phyloP scores from a whole-genome alignment of 2,329 filamentous ascomycete genomes.

The Neospermospora avenae region DNA sequence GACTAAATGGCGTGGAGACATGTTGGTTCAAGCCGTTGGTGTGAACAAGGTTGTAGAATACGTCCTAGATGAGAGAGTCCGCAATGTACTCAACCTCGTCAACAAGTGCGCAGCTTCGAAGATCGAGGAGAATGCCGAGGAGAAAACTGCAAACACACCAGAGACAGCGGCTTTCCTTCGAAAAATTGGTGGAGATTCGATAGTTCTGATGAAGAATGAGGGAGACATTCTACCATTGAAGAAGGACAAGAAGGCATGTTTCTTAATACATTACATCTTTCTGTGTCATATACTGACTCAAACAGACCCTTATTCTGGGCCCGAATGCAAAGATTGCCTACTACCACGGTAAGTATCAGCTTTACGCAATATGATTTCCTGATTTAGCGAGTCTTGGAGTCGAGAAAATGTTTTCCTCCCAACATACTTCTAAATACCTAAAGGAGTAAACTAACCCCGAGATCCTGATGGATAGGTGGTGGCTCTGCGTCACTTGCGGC shows the following conservation, averaged over 20 bases:
- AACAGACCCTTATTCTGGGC: slow-evolving; percentile 51
- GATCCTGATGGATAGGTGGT: too few species aligned
- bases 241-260: slow-evolving; percentile 53
- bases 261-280: not conserved
- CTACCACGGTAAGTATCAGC: too few species aligned
- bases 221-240: slow-evolving; percentile 52
- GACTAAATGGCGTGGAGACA: slow-evolving; percentile 29
- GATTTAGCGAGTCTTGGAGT: too few species aligned
- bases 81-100: slow-evolving; percentile 29
- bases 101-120: slow-evolving; percentile 38
- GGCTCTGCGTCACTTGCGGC: slow-evolving; percentile 58
- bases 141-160: slow-evolving; percentile 29
- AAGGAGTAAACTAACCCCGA: too few species aligned
- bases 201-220: slow-evolving; percentile 65
- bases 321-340: slow-evolving; percentile 55
- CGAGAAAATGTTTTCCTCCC: too few species aligned
- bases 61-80: slow-evolving; percentile 29
- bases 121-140: slow-evolving; percentile 28
- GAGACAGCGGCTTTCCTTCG: slow-evolving; percentile 46
- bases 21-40: slow-evolving; percentile 26
- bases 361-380: too few species aligned
- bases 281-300: not conserved
- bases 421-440: too few species aligned
- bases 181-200: slow-evolving; percentile 55
- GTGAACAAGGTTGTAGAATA: slow-evolving; percentile 26